These are phyloP conservation scores for Psilocybe sp. DNA, from an alignment of 768 basidiomycete species.

Conservation along the genomic window DNA sequence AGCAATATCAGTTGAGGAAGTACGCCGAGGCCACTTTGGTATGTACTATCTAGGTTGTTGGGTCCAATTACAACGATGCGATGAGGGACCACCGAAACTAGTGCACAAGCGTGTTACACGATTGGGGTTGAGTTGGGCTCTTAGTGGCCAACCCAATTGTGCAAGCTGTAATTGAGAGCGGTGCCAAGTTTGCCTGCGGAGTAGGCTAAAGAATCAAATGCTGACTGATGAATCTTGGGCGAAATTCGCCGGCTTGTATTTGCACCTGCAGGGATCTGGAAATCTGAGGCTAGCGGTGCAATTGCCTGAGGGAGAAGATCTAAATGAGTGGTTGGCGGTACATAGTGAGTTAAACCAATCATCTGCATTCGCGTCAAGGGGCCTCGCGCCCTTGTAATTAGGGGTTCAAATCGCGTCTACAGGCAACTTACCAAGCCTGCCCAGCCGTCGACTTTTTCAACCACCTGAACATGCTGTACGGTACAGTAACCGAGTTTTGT, in stretches of 20 bases:
- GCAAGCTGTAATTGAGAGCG: too few relatives aligned
- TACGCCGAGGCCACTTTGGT: constrained; percentile 96
- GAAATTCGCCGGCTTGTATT: constrained; percentile 5
- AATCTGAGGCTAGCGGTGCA: constrained; percentile 91
- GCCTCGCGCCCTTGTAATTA: background rate
- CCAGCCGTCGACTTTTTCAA: constrained; percentile 99
- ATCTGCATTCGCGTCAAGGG: background rate
- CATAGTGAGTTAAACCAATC: constrained; percentile 61
- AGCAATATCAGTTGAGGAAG: constrained; percentile 97
- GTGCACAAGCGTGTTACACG: too few relatives aligned
- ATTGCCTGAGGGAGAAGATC: constrained; percentile 94
- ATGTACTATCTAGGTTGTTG: constrained; percentile 17
- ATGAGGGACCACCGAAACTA: too few relatives aligned
- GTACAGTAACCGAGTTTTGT: constrained; percentile 97
- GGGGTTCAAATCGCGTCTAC: background rate
- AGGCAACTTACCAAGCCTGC: background rate
- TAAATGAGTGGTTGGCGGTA: constrained; percentile 99
- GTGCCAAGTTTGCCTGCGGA: too few relatives aligned
- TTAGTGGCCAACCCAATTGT: background rate
- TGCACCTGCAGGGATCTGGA: constrained; percentile 74
- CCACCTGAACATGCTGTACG: constrained; percentile 98
- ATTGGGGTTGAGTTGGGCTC: too few relatives aligned
- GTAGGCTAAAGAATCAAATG: too few relatives aligned
- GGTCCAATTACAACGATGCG: too few relatives aligned
- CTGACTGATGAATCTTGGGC: background rate